These are phyloP conservation scores for Gossypium stocksii DNA, from an alignment of 345 rosid species.

Conservation along the genomic window DNA sequence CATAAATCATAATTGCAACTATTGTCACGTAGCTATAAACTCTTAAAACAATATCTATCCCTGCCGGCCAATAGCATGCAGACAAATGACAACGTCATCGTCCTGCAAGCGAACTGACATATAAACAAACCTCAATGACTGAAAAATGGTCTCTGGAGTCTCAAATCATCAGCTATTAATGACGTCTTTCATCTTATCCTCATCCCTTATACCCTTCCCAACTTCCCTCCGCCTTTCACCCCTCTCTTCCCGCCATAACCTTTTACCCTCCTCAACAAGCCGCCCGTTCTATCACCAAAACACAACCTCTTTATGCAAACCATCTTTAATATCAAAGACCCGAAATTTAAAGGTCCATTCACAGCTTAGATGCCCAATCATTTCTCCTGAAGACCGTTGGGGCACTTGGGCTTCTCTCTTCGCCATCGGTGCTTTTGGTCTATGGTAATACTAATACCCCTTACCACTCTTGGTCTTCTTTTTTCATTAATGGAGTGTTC, in stretches of 20 bases:
- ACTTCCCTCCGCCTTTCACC: not conserved
- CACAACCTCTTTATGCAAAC: conserved; percentile 17
- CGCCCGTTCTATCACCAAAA: not conserved
- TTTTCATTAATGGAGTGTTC: not conserved
- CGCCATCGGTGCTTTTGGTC: conserved; percentile 70
- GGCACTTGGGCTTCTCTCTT: conserved; percentile 84
- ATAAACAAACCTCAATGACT: not conserved
- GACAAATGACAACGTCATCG: not conserved
- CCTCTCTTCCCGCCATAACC: not conserved
- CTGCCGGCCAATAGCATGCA: not conserved
- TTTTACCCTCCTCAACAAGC: not conserved
- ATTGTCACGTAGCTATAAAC: too few relatives aligned
- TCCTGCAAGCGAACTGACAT: not conserved
- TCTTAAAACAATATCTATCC: not conserved
- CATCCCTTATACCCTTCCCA: not conserved
- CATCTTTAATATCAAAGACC: conserved; percentile 8
- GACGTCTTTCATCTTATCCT: conserved; percentile 1
- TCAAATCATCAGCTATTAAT: conserved; percentile 4
- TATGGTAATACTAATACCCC: conserved; percentile 44
- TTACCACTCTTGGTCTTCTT: not conserved
- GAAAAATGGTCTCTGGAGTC: not conserved
- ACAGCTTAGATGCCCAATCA: conserved; percentile 1
- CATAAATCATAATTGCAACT: too few relatives aligned
- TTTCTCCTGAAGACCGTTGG: conserved; percentile 67
- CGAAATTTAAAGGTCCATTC: conserved; percentile 42